Conservation (phyloP, 1,284 basidiomycete genomes). For the Sanghuangporus baumii region DNA sequence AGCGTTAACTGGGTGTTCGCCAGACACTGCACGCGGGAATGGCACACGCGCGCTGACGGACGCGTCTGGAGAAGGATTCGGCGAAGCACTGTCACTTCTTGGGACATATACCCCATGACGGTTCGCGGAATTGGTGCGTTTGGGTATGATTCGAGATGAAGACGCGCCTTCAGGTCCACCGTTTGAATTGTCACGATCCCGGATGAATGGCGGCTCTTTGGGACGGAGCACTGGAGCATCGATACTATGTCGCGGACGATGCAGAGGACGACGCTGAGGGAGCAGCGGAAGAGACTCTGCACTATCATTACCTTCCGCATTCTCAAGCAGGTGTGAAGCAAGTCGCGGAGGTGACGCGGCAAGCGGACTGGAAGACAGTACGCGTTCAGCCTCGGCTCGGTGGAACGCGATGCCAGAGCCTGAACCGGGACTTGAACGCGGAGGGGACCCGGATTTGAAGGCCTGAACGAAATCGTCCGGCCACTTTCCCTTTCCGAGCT, state of each 20-base stretch:
- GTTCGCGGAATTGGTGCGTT: conserved; percentile 52
- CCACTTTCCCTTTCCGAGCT: conserved; percentile 75
- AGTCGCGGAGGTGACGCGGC: conserved; percentile 43
- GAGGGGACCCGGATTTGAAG: conserved; percentile 27
- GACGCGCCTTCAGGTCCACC: conserved; percentile 17
- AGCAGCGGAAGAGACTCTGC: conserved; percentile 42
- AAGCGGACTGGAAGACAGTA: conserved; percentile 30
- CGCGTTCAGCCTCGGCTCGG: conserved; percentile 3
- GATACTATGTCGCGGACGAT: conserved; percentile 55
- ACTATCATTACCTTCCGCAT: conserved; percentile 44
- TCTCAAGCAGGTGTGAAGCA: conserved; percentile 42
- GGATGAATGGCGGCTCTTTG: conserved; percentile 44
- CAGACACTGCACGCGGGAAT: conserved; percentile 55
- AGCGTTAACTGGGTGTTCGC: conserved; percentile 28
- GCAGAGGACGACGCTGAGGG: conserved; percentile 47
- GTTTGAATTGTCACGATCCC: conserved; percentile 49
- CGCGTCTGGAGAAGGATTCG: conserved; percentile 15
- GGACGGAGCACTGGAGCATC: conserved; percentile 46
- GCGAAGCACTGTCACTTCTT: conserved; percentile 32
- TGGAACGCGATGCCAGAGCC: conserved; percentile 27
- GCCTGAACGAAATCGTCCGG: conserved; percentile 72
- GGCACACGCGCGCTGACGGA: conserved; percentile 38
- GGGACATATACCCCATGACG: conserved; percentile 47
- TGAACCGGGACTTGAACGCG: conserved; percentile 16
- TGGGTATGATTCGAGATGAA: conserved; percentile 39